Base-by-base conservation (phyloP, 2,329 filamentous ascomycete genomes). In the Blumeria hordei region DNA sequence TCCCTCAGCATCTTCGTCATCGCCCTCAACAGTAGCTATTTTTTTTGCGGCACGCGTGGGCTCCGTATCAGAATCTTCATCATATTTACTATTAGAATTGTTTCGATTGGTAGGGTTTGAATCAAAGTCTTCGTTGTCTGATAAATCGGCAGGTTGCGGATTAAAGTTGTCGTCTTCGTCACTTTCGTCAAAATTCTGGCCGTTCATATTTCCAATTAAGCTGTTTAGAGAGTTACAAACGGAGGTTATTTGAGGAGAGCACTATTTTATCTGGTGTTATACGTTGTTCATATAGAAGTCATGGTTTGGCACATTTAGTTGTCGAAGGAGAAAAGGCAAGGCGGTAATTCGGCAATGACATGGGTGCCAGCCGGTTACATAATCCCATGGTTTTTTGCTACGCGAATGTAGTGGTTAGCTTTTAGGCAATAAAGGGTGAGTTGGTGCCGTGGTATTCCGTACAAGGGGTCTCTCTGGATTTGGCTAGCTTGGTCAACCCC, bases 81-180 rank as follows among this genome's bases (percentile, higher is more conserved):
- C 69, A n/a, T 70, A 12, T 5, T 47, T 32, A 12, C 14, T 62
- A 56, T 39, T 59, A 56, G 54, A 62, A 60, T 53, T 60, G 61
- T 44, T 57, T 58, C n/a, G 60, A 60, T 57, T 64, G 61, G 59
- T 57, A 55, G 60, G 59, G 41, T 62, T 55, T 54, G 62, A 60
- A 53, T 62, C 49, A 44, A 66, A 62, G 55, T 72, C 74, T 57
- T 87, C 84, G 53, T 79, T 80, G 60, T 90, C 85, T 3, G 85
- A 92, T 36, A 78, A 64, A 57, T 86, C 78, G 57, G 78, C 82
- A 18, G 83, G 81, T 52, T 75, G 78, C 53, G 88, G 88, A 67
- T 94, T 94, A 74, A 95, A 94, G 67, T 85, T 81, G 62, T 93
- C 88, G 53, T 92, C 85, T 47, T 84, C 82, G 55, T 85, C 83